Base-by-base conservation (phyloP, 257 asterid genomes). In the Nicotiana obtusifolia region DNA sequence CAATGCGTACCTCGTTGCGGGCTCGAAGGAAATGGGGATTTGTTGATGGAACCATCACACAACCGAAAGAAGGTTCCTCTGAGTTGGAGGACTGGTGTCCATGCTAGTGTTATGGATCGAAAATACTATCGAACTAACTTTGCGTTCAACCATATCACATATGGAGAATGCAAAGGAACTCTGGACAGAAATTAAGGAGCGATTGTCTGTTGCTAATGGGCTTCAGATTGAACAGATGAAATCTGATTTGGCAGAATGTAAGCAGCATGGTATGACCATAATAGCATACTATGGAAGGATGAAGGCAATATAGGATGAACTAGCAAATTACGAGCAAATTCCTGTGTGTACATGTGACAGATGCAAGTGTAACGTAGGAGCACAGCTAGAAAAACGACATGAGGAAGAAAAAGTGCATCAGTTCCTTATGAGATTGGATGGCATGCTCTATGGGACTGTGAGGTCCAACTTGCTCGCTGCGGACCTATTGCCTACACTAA, bases 11-110 rank as follows among this genome's bases (percentile, higher is more conserved):
- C 2, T 81, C 86, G 0, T 16, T 81, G 13, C 61, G 47, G 0
- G 78, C 84, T 26, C 77, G 20, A 65, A 80, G 71, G 71, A 86
- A 86, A 15, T 62, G 37, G 24, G 83, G 83, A 1, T 80, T 84
- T 31, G n/a, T 82, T 16, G 86, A 82, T 10, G 84, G 87, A 4
- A 64, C 82, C 0, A 19, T 82, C 11, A 19, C 19, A 2, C n/a
- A 41, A 5, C 81, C 81, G 0, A 0, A 47, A 0, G 30, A 66
- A 0, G 80, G 77, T 1, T 65, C 82, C 0, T 0, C 47, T 0
- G 61, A 84, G 2, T 13, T 78, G 2, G 82, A 87, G 37, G 88
- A 82, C 11, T 80, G 83, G 88, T 80, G 82, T 84, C 80, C 0
- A 65, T 84, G 81, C 4, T 86, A 53, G 87, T 82, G 1, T 71